Evolutionary conservation across 495 filamentous ascomycete genomes (phyloP), one percentile per base, ranked within the genome.

Genomic region (Neurospora sp.): DNA sequence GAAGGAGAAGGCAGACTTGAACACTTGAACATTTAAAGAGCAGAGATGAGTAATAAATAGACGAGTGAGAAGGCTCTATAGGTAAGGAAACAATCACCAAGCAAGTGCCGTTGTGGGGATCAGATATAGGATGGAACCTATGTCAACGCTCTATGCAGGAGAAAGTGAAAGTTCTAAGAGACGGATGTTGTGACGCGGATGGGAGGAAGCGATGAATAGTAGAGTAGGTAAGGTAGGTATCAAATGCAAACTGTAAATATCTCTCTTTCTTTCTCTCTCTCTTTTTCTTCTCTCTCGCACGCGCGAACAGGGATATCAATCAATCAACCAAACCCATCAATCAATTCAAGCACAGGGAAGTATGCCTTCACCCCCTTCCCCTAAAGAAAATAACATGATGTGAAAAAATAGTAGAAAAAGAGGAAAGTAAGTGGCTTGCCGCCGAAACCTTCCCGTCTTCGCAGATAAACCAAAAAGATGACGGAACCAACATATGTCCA

Each of bases 401-500:
- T 74, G 17, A 34, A 72, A 72, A 28, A 66, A 15, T 40, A 72
- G 69, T 72, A 72, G 42, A 66, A 39, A 66, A 70, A 74, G 10
- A 15, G 45, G 5, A 7, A 8, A 38, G 17, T 24, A 24, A 38
- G 17, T 2, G 38, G 38, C 9, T 10, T 39, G 38, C 38, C 38
- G 10, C 9, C 38, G 38, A 11, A 39, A 9, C 38, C 38, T 24
- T 28, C 4, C 36, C 71, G 43, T 9, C 28, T 36, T 37, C 37
- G 28, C 37, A 17, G 13, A 38, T 69, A 39, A 54, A 69, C n/a
- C 36, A 69, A 72, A 72, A 69, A 69, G 71, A 54, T 31, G 71
- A 71, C 38, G 38, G 38, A 39, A 74, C 74, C 39, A 38, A 75
- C 71, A 74, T 73, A 69, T 31, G 54, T 62, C 24, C 54, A 31